Evolutionary conservation across 2,329 filamentous ascomycete genomes (phyloP).

Genomic region (Aspergillus fumigatus): DNA sequence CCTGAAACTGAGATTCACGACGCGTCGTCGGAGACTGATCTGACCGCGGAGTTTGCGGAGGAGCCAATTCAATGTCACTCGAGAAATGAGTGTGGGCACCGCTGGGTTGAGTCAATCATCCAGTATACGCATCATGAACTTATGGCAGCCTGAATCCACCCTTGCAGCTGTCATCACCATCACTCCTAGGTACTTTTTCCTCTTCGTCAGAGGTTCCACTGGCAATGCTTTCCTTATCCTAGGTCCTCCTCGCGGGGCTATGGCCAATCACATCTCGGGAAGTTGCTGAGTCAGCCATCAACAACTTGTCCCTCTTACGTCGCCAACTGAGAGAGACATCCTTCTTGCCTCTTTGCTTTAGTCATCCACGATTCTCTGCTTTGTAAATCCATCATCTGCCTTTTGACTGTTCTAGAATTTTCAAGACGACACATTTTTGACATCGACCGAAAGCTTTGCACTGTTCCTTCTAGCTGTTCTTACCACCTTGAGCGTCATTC

Average conservation of each 20-base stretch:
- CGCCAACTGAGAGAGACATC: slow-evolving; percentile 6
- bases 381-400: slow-evolving; percentile 1
- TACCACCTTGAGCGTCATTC: neutral
- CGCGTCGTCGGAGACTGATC: slow-evolving; percentile 10
- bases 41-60: slow-evolving; percentile 1
- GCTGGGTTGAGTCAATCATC: neutral
- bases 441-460: neutral
- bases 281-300: slow-evolving; percentile 9
- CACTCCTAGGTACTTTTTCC: neutral
- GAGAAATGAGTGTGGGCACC: neutral
- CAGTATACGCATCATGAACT: neutral
- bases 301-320: slow-evolving; percentile 19
- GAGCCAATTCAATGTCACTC: neutral
- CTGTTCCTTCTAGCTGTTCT: neutral
- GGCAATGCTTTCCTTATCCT: neutral
- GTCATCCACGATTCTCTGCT: slow-evolving; percentile 5
- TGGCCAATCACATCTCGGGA: slow-evolving; percentile 9
- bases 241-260: slow-evolving; percentile 9
- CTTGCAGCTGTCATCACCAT: neutral
- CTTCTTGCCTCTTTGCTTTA: slow-evolving; percentile 4
- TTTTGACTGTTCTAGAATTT: neutral
- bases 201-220: neutral
- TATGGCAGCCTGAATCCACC: neutral
- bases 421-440: neutral
- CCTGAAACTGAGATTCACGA: slow-evolving; percentile 3